Conservation (phyloP, 768 basidiomycete species). For the Leccinum longicurvipes region DNA sequence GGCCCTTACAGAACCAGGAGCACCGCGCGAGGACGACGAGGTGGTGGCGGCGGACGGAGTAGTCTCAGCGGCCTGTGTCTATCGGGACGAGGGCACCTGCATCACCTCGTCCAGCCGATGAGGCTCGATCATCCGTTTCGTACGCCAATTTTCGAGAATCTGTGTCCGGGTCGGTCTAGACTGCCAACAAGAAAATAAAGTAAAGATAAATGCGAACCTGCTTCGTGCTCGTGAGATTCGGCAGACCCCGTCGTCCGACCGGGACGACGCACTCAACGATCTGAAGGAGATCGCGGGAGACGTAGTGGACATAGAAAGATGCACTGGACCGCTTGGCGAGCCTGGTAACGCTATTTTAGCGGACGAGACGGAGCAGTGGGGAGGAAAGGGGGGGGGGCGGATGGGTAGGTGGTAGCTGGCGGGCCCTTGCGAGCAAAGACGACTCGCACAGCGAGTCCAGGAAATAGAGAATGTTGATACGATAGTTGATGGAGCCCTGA, state of each 20-base stretch:
- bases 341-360: conserved; percentile 10
- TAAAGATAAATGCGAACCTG: conserved; percentile 54
- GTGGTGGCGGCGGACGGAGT: not conserved
- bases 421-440: conserved; percentile 64
- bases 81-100: not conserved
- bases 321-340: conserved; percentile 34
- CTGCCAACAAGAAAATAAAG: not conserved
- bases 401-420: conserved; percentile 31
- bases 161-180: not conserved
- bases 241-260: conserved; percentile 78
- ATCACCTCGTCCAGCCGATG: conserved; percentile 76
- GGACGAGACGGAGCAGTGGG: not conserved
- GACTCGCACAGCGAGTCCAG: conserved; percentile 85
- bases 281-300: conserved; percentile 71
- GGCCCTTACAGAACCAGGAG: conserved; percentile 38
- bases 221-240: conserved; percentile 83
- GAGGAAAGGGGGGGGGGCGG: conserved; percentile 23
- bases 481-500: conserved; percentile 81
- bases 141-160: conserved; percentile 85
- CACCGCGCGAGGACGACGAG: conserved; percentile 3
- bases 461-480: conserved; percentile 93
- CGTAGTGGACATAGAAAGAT: conserved; percentile 72
- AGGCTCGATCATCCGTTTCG: conserved; percentile 79
- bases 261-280: conserved; percentile 88
- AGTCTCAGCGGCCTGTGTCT: not conserved